Evolutionary conservation across 1,284 basidiomycete genomes (phyloP).

Genomic region (Cryptococcus wingfieldii): DNA sequence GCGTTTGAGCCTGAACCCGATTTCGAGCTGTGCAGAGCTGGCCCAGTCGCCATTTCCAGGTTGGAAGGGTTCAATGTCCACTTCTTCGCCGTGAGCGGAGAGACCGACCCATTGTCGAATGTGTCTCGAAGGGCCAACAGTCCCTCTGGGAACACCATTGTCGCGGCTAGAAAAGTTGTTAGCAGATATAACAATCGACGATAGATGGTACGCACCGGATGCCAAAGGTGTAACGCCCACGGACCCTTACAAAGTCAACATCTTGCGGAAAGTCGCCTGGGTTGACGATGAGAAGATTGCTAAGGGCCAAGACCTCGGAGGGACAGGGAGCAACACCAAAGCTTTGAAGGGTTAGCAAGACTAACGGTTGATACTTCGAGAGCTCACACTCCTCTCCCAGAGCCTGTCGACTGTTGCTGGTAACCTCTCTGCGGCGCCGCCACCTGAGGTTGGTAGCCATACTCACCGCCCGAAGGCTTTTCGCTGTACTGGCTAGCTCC

Average conservation of each 20-base stretch:
- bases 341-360: not conserved
- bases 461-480: conserved; percentile 20
- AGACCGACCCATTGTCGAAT: conserved; percentile 78
- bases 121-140: conserved; percentile 56
- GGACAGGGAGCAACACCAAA: conserved; percentile 50
- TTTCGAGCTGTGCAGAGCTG: conserved; percentile 69
- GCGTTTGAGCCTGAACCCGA: conserved; percentile 65
- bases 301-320: conserved; percentile 60
- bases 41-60: conserved; percentile 64
- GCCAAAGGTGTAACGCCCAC: conserved; percentile 65
- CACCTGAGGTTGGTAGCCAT: conserved; percentile 11
- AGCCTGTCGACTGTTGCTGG: conserved; percentile 8
- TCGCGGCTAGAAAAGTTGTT: conserved; percentile 59
- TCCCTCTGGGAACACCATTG: conserved; percentile 62
- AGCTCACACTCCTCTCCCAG: conserved; percentile 33
- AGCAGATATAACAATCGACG: not conserved
- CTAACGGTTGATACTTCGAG: not conserved
- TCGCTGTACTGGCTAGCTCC: conserved; percentile 17
- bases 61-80: conserved; percentile 65
- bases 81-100: conserved; percentile 69
- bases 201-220: conserved; percentile 57
- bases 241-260: conserved; percentile 69
- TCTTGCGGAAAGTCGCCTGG: conserved; percentile 63
- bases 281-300: conserved; percentile 76
- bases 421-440: conserved; percentile 8